Evolutionary conservation across 768 basidiomycete species (phyloP), one percentile per base, ranked within the genome.

Genomic region (Lactifluus echinatus): DNA sequence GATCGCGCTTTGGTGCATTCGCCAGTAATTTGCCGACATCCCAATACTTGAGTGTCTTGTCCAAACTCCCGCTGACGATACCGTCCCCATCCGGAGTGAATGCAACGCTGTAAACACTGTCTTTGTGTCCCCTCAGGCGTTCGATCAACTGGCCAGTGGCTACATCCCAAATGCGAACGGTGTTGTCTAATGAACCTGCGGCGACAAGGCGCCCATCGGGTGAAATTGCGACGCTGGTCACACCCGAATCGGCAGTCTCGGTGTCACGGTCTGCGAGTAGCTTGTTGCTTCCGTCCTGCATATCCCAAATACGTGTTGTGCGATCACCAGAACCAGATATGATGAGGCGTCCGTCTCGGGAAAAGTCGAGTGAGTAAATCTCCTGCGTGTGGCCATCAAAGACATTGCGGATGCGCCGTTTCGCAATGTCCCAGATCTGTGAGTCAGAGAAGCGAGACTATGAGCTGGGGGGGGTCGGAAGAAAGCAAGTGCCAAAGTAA

Each of bases 281-380:
- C 56, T 75, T 72, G 65, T 71, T 73, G 12, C 66, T 54, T 5
- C 75, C 75, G 12, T 74, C 76, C 45, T 74, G 73, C 69, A 83
- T 77, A 61, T 81, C 77, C 82, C 82, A 84, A 52, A 83, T 77
- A 44, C 79, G 69, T 26, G 80, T 80, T 0, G 79, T 81, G 68
- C 77, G 77, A 71, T 84, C 90, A 2, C 93, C 92, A 0, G 89
- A 93, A 15, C 93, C 93, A 3, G 90, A 93, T 10, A 93, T 89
- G 62, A 95, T 85, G 63, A 87, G 78, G 4, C 83, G 77, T 7
- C 93, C 93, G 64, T 93, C 89, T n/a, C 76, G 72, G 2, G 90
- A 89, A 71, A 93, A 95, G 70, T 89, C 91, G 61, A 96, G 84
- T 1, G 92, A 91, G 71, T 95, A 95, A 66, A 96, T 93, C 66